Evolutionary conservation across 495 filamentous ascomycete genomes (phyloP), one percentile per base, ranked within the genome.

Genomic region (Aspergillus egyptiacus): DNA sequence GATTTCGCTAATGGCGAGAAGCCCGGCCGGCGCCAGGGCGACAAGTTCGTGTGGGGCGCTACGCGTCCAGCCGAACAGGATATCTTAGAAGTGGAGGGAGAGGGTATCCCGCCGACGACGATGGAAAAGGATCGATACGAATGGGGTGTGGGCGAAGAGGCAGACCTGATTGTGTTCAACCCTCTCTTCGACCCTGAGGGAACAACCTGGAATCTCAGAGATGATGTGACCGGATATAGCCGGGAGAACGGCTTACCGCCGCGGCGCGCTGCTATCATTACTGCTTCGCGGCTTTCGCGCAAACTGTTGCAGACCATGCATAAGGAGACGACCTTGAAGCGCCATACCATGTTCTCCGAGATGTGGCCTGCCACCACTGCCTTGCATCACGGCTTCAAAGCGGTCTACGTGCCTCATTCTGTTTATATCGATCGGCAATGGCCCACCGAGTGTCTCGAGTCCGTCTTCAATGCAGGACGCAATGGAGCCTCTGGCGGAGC

Each of bases 371-470:
- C 85, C 14, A 87, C 86, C 0, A 76, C 82, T 4, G 86, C 91
- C 6, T 74, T 98, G 3, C 94, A 97, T 44, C 93, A 97, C 61
- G 93, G 93, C 9, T 81, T 88, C 72, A 98, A 98, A 68, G 93
- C 88, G 36, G 93, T 98, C 18, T 96, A 83, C 58, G 89, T 84
- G 10, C 93, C 93, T 1, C 93, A 98, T 60, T 89, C 91, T 0
- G 75, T 95, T 30, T 96, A 85, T 62, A 79, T 98, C 18, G 93
- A 98, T 63, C 85, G 93, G 35, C 74, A 78, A 40, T 98, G 93
- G 93, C 93, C 93, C 6, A 74, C 77, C 2, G 71, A 76, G 24
- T 87, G 91, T 56, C 78, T 96, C 19, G 86, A 89, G 11, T 76
- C 77, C 8, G 83, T 87, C 6, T 86, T 96, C 67, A 96, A 96